Conservation (phyloP, 116 monocot species). For the Papilionanthe hybrid region DNA sequence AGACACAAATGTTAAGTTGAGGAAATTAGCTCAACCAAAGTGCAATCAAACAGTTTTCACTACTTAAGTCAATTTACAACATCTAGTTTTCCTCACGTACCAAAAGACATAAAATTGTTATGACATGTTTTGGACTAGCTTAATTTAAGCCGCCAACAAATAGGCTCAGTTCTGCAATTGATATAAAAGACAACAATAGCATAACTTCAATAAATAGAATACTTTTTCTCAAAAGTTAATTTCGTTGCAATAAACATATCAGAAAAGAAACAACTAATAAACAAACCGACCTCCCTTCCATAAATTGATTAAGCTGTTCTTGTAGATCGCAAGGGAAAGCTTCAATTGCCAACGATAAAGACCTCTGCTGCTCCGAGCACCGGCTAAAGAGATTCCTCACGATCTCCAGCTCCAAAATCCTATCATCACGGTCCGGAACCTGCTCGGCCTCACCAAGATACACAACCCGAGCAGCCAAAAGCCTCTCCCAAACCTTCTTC, state of each 20-base stretch:
- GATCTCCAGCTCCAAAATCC: constrained; percentile 78
- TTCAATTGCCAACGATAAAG: constrained; percentile 75
- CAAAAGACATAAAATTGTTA: neutral
- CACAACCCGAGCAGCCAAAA: constrained; percentile 72
- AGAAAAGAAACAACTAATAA: neutral
- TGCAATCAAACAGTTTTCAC: no score
- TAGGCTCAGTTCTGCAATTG: no score
- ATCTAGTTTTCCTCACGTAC: no score
- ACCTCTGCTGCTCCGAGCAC: constrained; percentile 58
- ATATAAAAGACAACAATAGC: neutral
- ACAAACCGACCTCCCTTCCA: constrained; percentile 60
- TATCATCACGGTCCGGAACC: constrained; percentile 87
- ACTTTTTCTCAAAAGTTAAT: neutral
- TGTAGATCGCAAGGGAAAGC: constrained; percentile 72
- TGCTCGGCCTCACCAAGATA: constrained; percentile 93
- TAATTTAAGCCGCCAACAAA: no score
- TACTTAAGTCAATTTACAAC: no score
- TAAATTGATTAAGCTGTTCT: constrained; percentile 70
- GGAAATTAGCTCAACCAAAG: no score
- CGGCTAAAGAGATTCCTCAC: constrained; percentile 50
- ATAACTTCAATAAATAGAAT: neutral
- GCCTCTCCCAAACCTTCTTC: constrained; percentile 87
- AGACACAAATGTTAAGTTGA: no score
- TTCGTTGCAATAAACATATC: no score
- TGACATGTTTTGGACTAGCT: neutral